Evolutionary conservation across 108 stramenopile species (phyloP).

Genomic region (Fragilaria radians): DNA sequence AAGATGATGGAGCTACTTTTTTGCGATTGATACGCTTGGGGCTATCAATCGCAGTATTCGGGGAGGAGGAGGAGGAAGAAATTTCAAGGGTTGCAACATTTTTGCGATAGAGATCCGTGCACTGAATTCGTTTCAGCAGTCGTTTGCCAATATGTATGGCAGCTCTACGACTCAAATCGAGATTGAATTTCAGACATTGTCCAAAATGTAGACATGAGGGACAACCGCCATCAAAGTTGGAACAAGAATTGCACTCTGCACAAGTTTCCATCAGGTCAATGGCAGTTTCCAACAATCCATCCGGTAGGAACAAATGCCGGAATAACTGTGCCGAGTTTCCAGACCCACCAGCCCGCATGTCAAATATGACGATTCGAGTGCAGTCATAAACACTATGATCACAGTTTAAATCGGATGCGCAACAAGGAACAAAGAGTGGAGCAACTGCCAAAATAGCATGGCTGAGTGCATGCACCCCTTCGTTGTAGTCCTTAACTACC

Average conservation of each 20-base stretch:
- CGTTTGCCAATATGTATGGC: constrained; percentile 48
- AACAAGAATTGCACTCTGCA: constrained; percentile 39
- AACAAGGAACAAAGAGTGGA: constrained; percentile 84
- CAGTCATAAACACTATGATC: constrained; percentile 54
- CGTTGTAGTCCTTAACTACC: constrained; percentile 41
- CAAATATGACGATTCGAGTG: constrained; percentile 68
- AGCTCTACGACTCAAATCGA: constrained; percentile 32
- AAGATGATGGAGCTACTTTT: neutral
- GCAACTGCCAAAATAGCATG: constrained; percentile 90
- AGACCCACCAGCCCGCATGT: constrained; percentile 70
- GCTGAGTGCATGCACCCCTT: constrained; percentile 86
- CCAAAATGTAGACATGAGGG: constrained; percentile 70
- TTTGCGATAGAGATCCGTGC: constrained; percentile 30
- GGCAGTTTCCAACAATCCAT: constrained; percentile 51
- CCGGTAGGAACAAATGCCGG: constrained; percentile 32
- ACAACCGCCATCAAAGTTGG: constrained; percentile 67
- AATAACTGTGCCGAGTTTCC: constrained; percentile 60
- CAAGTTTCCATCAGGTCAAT: constrained; percentile 63
- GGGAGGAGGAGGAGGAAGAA: neutral
- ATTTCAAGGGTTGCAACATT: constrained; percentile 5
- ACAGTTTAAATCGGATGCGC: constrained; percentile 65
- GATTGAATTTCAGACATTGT: constrained; percentile 74
- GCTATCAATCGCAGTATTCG: neutral
- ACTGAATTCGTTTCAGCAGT: constrained; percentile 41
- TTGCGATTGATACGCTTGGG: neutral